Base-by-base conservation (phyloP, 306 rosid genomes). In the Adenanthera pavonina region DNA sequence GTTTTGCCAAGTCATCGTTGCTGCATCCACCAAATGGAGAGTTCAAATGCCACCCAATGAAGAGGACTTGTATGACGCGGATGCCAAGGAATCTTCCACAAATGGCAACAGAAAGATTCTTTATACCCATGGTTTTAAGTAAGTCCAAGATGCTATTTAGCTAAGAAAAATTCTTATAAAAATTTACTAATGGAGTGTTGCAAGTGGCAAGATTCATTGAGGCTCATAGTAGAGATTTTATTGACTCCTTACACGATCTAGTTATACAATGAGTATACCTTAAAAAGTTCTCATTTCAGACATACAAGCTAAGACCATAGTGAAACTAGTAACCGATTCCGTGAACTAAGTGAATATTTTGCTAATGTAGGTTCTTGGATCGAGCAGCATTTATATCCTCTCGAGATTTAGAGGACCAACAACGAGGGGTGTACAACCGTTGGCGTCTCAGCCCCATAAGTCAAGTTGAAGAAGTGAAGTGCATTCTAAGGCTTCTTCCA, bases 391-490 rank as follows among this genome's bases (percentile, higher is more conserved):
- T 81, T 61, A 84, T 96, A 73, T 84, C 99, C 54, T 89, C 99
- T 15, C 86, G 94, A 81, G 99, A 96, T 86, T 72, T 84, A 20
- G 95, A 85, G 20, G 84, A 82, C 81, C 87, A 88, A 68, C 85
- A 86, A 38, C 79, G 76, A 8, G 80, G 87, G 13, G 17, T 43
- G 69, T 40, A 46, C 78, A 90, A 86, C 81, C 97, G 90, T 1
- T 96, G 99, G 99, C 84, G 72, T 40, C 95, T 96, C 51, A 93
- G 99, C 77, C 91, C 98, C 8, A 69, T 96, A 53, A 89, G 95
- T 52, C 99, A 96, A 89, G 97, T 96, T 51, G 99, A 96, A 82
- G 99, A 96, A 82, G 97, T 96, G 44, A 96, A 96, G 86, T 96
- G 99, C 91, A 89, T 96, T 82, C 83, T 96, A 30, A 89, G 99